phyloP scores from a whole-genome alignment of 257 asterid genomes.

The Nicotiana noctiflora region DNA sequence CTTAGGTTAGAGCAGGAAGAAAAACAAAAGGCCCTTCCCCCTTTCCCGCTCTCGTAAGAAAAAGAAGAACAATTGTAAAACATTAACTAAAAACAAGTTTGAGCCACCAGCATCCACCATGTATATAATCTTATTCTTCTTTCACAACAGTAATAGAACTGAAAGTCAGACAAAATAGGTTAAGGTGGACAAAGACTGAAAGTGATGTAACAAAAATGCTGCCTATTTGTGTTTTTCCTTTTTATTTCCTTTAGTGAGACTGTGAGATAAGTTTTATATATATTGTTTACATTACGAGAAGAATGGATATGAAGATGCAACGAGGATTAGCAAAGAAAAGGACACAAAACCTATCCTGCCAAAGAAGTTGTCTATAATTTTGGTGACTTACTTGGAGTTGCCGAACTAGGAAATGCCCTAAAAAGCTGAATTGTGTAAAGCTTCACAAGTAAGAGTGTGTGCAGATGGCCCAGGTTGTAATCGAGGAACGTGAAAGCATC shows the following conservation, averaged over 20 bases:
- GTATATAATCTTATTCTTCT: neutral
- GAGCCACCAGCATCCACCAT: slow-evolving; percentile 3
- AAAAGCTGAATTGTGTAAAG: too few relatives aligned
- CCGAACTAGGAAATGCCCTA: neutral
- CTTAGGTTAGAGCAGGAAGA: neutral
- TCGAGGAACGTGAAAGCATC: too few relatives aligned
- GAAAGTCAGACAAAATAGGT: neutral
- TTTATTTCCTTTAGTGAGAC: too few relatives aligned
- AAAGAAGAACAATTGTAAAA: neutral
- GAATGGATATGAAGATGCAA: slow-evolving; percentile 2
- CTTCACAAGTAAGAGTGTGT: too few relatives aligned
- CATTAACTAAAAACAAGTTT: neutral
- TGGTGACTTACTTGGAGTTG: slow-evolving; percentile 78
- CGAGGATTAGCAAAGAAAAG: neutral
- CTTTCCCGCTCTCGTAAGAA: neutral
- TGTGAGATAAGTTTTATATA: neutral
- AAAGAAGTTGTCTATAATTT: neutral
- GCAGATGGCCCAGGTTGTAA: too few relatives aligned
- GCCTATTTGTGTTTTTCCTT: too few relatives aligned
- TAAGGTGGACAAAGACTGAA: neutral
- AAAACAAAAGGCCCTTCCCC: neutral
- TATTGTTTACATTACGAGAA: neutral
- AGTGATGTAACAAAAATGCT: too few relatives aligned
- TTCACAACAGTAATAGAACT: neutral
- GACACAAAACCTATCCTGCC: slow-evolving; percentile 2